Conservation (phyloP, 306 rosid species). For the Acacia acuminata region DNA sequence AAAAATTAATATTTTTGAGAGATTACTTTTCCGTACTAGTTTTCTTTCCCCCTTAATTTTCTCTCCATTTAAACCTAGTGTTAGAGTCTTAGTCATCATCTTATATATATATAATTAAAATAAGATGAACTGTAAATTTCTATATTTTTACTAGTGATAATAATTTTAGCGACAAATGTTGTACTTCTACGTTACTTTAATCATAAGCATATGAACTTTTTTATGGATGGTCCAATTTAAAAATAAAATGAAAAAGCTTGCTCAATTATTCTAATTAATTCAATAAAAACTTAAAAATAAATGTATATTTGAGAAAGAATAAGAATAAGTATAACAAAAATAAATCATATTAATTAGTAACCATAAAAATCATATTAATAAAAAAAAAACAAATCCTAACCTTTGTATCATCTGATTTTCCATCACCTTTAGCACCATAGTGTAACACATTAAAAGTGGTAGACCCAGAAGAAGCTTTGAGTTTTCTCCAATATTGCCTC, state of each 20-base stretch:
- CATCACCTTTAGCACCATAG: conserved; percentile 83
- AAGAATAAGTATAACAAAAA: background rate
- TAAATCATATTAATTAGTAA: background rate
- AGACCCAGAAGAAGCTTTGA: conserved; percentile 34
- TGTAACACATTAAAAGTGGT: conserved; percentile 59
- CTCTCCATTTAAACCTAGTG: too few relatives aligned
- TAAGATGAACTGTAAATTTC: background rate
- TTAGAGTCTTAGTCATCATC: background rate
- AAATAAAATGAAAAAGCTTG: background rate
- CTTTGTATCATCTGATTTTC: conserved; percentile 75
- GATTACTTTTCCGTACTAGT: too few relatives aligned
- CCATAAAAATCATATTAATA: background rate
- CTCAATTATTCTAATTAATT: background rate
- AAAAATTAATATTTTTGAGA: too few relatives aligned
- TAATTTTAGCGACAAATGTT: background rate
- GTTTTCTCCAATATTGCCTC: conserved; percentile 41
- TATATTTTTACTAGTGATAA: background rate
- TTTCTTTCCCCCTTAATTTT: too few relatives aligned
- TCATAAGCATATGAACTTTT: background rate
- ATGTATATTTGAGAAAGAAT: background rate
- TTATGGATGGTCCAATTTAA: background rate
- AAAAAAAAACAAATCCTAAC: conserved; percentile 27
- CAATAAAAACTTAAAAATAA: background rate
- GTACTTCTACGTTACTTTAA: background rate
- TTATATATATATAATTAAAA: background rate